Evolutionary conservation across 805 yeast species (phyloP).

Genomic region (Ogataea wickerhamii): DNA sequence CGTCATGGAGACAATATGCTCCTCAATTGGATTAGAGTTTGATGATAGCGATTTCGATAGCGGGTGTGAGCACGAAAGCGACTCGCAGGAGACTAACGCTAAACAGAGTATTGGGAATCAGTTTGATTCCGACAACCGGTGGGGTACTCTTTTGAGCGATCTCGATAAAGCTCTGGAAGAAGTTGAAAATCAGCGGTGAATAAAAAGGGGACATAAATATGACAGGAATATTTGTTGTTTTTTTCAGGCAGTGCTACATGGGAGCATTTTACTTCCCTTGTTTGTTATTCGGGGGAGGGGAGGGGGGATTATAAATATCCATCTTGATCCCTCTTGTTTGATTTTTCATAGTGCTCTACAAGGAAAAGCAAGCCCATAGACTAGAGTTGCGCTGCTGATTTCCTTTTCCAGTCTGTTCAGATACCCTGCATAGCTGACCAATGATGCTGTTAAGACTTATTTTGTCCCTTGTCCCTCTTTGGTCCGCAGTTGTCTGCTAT

Average conservation of each 20-base stretch:
- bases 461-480: constrained; percentile 1
- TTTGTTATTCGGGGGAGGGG: no score
- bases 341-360: no score
- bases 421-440: no score
- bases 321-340: not conserved
- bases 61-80: constrained; percentile 16
- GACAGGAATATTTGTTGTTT: not conserved
- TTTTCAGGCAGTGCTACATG: not conserved
- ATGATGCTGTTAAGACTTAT: not conserved
- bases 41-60: constrained; percentile 33
- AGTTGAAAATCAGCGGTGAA: constrained; percentile 5
- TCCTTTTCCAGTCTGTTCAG: no score
- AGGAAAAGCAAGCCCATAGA: no score
- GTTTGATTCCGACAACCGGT: constrained; percentile 2
- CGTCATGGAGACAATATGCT: constrained; percentile 34
- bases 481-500: constrained; percentile 4
- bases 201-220: not conserved
- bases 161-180: constrained; percentile 25
- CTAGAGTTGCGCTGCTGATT: no score
- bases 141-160: constrained; percentile 21
- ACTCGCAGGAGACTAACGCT: constrained; percentile 4
- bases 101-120: constrained; percentile 1
- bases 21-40: constrained; percentile 31
- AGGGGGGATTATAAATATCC: not conserved
- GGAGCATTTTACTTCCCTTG: not conserved